Base-by-base conservation (phyloP, 2,329 filamentous ascomycete species). In the Cladosporium sp. region DNA sequence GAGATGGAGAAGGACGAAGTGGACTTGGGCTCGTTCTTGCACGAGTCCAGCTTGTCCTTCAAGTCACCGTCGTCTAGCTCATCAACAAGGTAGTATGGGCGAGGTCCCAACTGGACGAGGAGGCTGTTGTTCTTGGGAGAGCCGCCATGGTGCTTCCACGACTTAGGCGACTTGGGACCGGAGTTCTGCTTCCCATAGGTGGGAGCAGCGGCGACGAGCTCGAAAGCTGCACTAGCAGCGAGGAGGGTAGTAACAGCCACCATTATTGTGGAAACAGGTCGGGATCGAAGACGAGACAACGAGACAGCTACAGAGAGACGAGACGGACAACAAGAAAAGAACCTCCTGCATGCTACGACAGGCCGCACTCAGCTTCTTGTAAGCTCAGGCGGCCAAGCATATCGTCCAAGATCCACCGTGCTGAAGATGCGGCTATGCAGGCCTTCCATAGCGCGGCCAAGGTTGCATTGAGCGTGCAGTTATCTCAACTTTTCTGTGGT, bases 1-100 rank as follows among this genome's bases (percentile, higher is more conserved):
- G 79, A 84, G 62, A 88, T 84, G 65, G 79, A 82, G 74, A 84
- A 88, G 58, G 74, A 73, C 14, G 79, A 81, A 12, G 80, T 75
- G 62, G 74, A 77, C 69, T 84, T 77, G 11, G 76, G 74, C 61
- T 77, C 79, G 59, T 86, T 81, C 14, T 79, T 77, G 74, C 86
- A 88, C 1, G 79, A 79, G 42, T 80, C 70, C 5, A 89, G 80
- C 72, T 82, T 80, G 55, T 77, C 69, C 76, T 88, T 88, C 62
- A 88, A 75, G 9, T 78, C 75, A 11, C 83, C 76, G 2, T 82
- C 79, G 34, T 81, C 81, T 83, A 89, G 85, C 65, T 84, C 78
- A 65, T 85, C 77, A 63, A 88, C 74, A 6, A 89, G 79, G 71
- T 81, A 89, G 72, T 84, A 85, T 0, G 86, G 86, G 9, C 86